phyloP scores from a whole-genome alignment of 2,329 filamentous ascomycete genomes.

The Aspergillus udagawae region DNA sequence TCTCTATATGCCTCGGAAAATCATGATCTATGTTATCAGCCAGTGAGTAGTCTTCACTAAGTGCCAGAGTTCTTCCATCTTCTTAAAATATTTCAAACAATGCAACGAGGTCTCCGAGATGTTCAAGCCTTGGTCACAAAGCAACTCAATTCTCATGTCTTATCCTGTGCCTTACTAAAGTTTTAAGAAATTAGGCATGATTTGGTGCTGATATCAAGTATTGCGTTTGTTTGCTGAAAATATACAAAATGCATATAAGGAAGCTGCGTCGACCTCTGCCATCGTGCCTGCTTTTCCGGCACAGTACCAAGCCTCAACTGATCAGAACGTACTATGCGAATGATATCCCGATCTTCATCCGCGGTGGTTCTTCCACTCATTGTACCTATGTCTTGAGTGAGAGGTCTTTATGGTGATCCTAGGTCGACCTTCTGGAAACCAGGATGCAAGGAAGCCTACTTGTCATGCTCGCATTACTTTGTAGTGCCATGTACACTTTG shows the following conservation, averaged over 20 bases:
- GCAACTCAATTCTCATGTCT: not conserved
- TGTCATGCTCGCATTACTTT: not conserved
- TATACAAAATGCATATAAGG: not conserved
- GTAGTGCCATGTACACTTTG: not conserved
- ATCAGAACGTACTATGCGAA: not conserved
- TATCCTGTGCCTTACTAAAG: not conserved
- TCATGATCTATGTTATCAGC: not conserved
- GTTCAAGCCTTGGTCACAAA: not conserved
- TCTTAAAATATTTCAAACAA: not conserved
- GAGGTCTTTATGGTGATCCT: not conserved
- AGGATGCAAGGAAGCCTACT: not conserved
- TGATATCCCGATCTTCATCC: not conserved
- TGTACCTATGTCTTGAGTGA: not conserved
- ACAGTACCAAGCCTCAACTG: not conserved
- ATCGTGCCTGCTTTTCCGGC: not conserved
- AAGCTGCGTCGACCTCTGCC: not conserved
- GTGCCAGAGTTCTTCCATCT: not conserved
- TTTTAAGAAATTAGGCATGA: not conserved
- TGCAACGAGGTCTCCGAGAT: not conserved
- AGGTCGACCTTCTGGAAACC: not conserved
- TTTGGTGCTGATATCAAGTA: not conserved
- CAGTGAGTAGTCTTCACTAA: not conserved
- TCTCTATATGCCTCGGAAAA: not conserved
- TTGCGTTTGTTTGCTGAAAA: not conserved
- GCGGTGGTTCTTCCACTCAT: not conserved